Conservation (phyloP, 805 yeast genomes). For the Candida quercuum region DNA sequence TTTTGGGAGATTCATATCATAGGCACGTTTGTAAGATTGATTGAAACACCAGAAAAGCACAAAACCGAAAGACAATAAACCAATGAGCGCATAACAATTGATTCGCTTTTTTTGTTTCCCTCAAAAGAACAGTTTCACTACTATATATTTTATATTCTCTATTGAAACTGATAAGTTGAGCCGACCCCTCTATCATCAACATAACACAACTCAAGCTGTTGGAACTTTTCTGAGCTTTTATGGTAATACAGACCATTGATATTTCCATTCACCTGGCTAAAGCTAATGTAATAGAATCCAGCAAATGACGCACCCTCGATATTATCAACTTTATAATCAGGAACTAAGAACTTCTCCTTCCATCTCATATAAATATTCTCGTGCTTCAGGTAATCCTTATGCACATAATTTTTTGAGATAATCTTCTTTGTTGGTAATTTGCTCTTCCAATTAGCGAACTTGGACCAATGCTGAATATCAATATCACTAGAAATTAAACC, state of each 20-base stretch:
- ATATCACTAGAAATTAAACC: slow-evolving; percentile 49
- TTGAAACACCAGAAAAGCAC: too few relatives aligned
- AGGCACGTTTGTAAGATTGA: too few relatives aligned
- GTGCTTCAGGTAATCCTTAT: slow-evolving; percentile 28
- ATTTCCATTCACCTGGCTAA: slow-evolving; percentile 70
- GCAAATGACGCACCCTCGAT: slow-evolving; percentile 78
- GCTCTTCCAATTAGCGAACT: slow-evolving; percentile 43
- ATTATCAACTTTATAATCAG: slow-evolving; percentile 56
- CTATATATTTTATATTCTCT: too few relatives aligned
- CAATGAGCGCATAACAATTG: too few relatives aligned
- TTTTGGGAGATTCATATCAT: too few relatives aligned
- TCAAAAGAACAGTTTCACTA: too few relatives aligned
- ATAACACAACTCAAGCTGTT: slow-evolving; percentile 56
- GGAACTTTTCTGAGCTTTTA: slow-evolving; percentile 67
- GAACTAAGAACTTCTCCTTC: slow-evolving; percentile 86
- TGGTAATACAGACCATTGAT: slow-evolving; percentile 82
- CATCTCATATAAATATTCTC: slow-evolving; percentile 81
- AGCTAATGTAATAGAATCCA: slow-evolving; percentile 85
- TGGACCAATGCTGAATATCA: slow-evolving; percentile 63
- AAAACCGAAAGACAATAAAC: too few relatives aligned
- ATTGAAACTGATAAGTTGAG: slow-evolving; percentile 12
- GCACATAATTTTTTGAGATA: slow-evolving; percentile 15
- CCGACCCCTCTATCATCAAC: slow-evolving; percentile 7
- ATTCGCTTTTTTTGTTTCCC: too few relatives aligned
- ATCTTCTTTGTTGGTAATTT: slow-evolving; percentile 12